Percentiles rank a stretch among this genome's conserved stretches.
Evolutionary conservation across 176 grass and related monocot species (phyloP).

Genomic region (Canna indica): DNA sequence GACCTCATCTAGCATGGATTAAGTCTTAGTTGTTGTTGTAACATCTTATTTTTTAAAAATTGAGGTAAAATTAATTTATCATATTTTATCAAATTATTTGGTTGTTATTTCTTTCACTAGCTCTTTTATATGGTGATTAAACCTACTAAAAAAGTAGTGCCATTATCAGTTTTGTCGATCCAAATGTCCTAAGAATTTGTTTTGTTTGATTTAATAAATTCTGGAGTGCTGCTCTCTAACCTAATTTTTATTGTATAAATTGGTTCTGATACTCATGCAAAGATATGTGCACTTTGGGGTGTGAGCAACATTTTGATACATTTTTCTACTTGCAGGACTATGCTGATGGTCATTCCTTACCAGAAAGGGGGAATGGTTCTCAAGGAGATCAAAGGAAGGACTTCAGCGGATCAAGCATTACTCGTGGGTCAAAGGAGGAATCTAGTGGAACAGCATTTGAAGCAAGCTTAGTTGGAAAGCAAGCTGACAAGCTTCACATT

Average conservation of each 20-base stretch:
- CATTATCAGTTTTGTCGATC: not conserved
- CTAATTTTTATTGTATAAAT: not conserved
- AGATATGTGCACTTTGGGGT: not conserved
- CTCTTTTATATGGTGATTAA: not conserved
- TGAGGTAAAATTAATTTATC: not conserved
- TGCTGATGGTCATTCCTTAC: slow-evolving; percentile 16
- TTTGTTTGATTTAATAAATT: not conserved
- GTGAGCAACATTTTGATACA: not conserved
- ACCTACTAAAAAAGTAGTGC: not conserved
- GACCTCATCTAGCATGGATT: too few relatives aligned
- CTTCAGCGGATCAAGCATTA: slow-evolving; percentile 26
- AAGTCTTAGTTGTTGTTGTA: too few relatives aligned
- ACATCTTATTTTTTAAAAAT: not conserved
- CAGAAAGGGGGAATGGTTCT: slow-evolving; percentile 16
- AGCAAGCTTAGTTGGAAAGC: slow-evolving; percentile 27
- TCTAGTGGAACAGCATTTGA: slow-evolving; percentile 25
- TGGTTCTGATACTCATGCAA: not conserved
- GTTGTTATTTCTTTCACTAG: not conserved
- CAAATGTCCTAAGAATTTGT: not conserved
- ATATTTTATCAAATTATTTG: not conserved
- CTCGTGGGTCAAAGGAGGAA: slow-evolving; percentile 30
- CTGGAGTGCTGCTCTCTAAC: not conserved
- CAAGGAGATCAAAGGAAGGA: slow-evolving; percentile 37
- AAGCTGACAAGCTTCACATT: slow-evolving; percentile 26
- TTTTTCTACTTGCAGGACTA: slow-evolving; percentile 6